phyloP scores from a whole-genome alignment of 192 early-diverging fungal species.

The Backusella psychrophila region DNA sequence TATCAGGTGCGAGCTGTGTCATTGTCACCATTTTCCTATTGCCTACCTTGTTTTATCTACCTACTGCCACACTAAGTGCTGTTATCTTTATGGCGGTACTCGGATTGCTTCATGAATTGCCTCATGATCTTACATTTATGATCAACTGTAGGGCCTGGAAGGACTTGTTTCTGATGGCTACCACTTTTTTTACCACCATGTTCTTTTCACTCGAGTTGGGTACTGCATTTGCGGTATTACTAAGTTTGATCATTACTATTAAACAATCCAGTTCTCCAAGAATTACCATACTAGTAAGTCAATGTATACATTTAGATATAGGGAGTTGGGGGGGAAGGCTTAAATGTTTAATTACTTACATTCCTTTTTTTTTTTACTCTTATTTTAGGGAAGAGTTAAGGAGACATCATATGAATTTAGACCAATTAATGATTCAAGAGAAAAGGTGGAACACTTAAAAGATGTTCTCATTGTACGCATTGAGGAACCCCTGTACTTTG shows the following conservation, averaged over 20 bases:
- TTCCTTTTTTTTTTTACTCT: constrained; percentile 21
- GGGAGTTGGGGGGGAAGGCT: not conserved
- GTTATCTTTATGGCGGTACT: constrained; percentile 80
- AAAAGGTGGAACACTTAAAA: constrained; percentile 67
- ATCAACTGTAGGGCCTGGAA: constrained; percentile 70
- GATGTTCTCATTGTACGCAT: constrained; percentile 83
- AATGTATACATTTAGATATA: constrained; percentile 10
- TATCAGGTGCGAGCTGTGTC: constrained; percentile 68
- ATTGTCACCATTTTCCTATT: constrained; percentile 74
- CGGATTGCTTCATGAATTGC: constrained; percentile 66
- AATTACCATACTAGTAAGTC: constrained; percentile 62
- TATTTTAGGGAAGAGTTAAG: constrained; percentile 37
- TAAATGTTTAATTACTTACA: constrained; percentile 2
- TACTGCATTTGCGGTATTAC: constrained; percentile 81
- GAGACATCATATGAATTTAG: constrained; percentile 59
- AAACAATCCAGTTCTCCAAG: constrained; percentile 81
- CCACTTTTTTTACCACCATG: constrained; percentile 86
- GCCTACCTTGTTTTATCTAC: constrained; percentile 81
- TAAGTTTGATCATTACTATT: constrained; percentile 86
- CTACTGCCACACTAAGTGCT: constrained; percentile 73
- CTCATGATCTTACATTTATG: constrained; percentile 73
- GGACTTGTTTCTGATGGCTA: constrained; percentile 74
- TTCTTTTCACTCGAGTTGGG: constrained; percentile 86
- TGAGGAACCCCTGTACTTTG: constrained; percentile 92
- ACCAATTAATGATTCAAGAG: constrained; percentile 51